Conservation (phyloP, 495 filamentous ascomycete genomes). For the Aspergillus ellipticus region DNA sequence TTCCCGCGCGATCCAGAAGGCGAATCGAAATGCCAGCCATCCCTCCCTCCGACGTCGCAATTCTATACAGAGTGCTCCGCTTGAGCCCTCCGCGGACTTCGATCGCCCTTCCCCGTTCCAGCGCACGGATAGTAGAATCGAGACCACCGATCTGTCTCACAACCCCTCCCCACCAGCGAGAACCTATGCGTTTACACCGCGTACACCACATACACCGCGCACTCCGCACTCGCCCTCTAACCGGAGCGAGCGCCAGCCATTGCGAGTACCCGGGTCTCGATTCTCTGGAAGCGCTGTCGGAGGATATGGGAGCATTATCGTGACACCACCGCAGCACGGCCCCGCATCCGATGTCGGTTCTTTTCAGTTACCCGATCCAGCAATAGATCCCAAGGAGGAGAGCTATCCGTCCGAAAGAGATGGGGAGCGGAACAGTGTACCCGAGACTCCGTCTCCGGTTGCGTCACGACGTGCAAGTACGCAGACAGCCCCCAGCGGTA, state of each 20-base stretch:
- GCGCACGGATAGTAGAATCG: slow-evolving; percentile 21
- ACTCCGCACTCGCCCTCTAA: slow-evolving; percentile 29
- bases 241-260: slow-evolving; percentile 34
- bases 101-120: slow-evolving; percentile 13
- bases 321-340: slow-evolving; percentile 51
- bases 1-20: slow-evolving; percentile 59
- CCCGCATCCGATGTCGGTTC: slow-evolving; percentile 40
- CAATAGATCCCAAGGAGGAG: slow-evolving; percentile 50
- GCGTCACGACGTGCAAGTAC: slow-evolving; percentile 23
- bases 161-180: slow-evolving; percentile 11
- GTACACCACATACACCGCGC: slow-evolving; percentile 25
- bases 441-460: slow-evolving; percentile 27
- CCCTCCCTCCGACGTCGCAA: slow-evolving; percentile 27
- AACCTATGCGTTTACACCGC: slow-evolving; percentile 15
- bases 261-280: slow-evolving; percentile 36
- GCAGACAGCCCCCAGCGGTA: slow-evolving; percentile 7
- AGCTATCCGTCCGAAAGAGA: slow-evolving; percentile 24
- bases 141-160: slow-evolving; percentile 15
- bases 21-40: slow-evolving; percentile 52
- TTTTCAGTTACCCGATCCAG: slow-evolving; percentile 71
- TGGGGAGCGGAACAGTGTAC: slow-evolving; percentile 3
- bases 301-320: slow-evolving; percentile 74
- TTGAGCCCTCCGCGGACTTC: slow-evolving; percentile 8
- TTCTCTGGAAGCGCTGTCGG: slow-evolving; percentile 33
- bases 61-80: slow-evolving; percentile 9